Percentiles rank a stretch among this genome's conserved stretches.
Evolutionary conservation across 768 basidiomycete species (phyloP).

Genomic region (Russula earlei): DNA sequence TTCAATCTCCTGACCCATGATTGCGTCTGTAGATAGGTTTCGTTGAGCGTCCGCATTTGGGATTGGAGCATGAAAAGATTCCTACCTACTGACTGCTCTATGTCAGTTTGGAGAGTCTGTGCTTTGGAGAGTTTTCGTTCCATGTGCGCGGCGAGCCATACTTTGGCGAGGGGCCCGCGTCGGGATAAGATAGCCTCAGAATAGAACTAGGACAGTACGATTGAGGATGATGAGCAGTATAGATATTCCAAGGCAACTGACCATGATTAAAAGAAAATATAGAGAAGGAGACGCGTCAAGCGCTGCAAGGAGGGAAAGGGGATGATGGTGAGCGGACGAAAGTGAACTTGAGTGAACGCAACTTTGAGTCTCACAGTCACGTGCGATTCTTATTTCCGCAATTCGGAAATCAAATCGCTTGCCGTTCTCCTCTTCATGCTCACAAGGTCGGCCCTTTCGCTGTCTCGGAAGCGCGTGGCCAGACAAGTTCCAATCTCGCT

Average conservation of each 20-base stretch:
- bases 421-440: not conserved
- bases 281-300: constrained; percentile 15
- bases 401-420: too few relatives aligned
- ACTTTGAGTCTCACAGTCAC: constrained; percentile 8
- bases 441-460: constrained; percentile 14
- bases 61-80: constrained; percentile 12
- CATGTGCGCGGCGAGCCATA: constrained; percentile 99
- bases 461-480: constrained; percentile 5
- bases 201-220: constrained; percentile 51
- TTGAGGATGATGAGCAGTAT: constrained; percentile 3
- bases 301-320: not conserved
- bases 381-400: not conserved
- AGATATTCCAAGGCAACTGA: not conserved
- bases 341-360: not conserved
- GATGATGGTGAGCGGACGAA: constrained; percentile 2
- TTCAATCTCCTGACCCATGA: constrained; percentile 88
- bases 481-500: not conserved
- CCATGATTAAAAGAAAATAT: constrained; percentile 19
- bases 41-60: not conserved
- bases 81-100: constrained; percentile 86
- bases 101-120: constrained; percentile 90
- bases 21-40: constrained; percentile 49
- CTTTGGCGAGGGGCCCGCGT: constrained; percentile 87
- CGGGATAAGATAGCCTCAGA: constrained; percentile 91
- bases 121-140: constrained; percentile 95